Conservation (phyloP, 257 asterid genomes). For the Nicotiana undulata region DNA sequence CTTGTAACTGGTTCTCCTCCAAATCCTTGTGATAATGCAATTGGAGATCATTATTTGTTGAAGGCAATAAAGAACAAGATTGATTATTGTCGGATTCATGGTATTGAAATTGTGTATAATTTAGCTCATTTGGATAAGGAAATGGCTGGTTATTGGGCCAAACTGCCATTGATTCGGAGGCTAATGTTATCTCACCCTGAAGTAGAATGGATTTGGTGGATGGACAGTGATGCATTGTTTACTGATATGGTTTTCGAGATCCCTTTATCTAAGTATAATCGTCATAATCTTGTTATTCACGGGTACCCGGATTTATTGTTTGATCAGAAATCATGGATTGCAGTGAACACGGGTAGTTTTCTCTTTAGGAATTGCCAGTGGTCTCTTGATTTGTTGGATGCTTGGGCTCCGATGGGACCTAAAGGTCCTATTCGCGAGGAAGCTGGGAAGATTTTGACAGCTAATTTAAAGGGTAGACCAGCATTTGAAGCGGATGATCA, state of each 20-base stretch:
- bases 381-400: constrained; percentile 85
- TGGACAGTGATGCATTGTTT: constrained; percentile 91
- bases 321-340: constrained; percentile 83
- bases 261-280: constrained; percentile 51
- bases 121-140: constrained; percentile 89
- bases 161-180: constrained; percentile 72
- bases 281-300: constrained; percentile 62
- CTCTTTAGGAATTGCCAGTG: constrained; percentile 77
- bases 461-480: constrained; percentile 80
- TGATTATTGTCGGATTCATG: constrained; percentile 91
- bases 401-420: constrained; percentile 94
- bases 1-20: constrained; percentile 89
- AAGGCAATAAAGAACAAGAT: constrained; percentile 72
- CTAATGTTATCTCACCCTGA: constrained; percentile 93
- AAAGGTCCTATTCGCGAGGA: constrained; percentile 74
- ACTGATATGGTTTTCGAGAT: constrained; percentile 79
- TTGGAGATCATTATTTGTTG: constrained; percentile 88
- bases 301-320: constrained; percentile 72
- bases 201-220: constrained; percentile 98
- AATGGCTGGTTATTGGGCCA: constrained; percentile 83
- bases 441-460: constrained; percentile 73
- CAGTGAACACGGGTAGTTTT: constrained; percentile 83
- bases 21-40: constrained; percentile 71
- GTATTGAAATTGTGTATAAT: constrained; percentile 85
- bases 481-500: constrained; percentile 91